These are phyloP conservation scores for Dryas integrifolia DNA, from an alignment of 331 rosid species.

Conservation along the genomic window DNA sequence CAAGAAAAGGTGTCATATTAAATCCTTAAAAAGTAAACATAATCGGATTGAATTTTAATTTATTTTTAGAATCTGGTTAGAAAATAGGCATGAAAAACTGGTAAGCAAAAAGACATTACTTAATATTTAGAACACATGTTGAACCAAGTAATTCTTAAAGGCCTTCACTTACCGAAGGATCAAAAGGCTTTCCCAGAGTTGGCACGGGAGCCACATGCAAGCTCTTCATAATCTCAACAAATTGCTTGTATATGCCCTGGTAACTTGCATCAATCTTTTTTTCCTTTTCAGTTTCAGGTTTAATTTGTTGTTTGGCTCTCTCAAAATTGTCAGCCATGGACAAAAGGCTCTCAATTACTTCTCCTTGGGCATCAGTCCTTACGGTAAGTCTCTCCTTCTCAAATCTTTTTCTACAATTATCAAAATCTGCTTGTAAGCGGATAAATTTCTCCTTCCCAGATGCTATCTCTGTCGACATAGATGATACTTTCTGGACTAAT, in stretches of 20 bases:
- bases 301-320: slow-evolving; percentile 62
- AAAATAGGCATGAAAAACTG: not conserved
- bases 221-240: slow-evolving; percentile 78
- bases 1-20: not conserved
- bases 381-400: slow-evolving; percentile 60
- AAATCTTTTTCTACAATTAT: slow-evolving; percentile 68
- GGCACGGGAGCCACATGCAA: slow-evolving; percentile 65
- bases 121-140: not conserved
- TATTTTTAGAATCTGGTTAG: not conserved
- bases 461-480: slow-evolving; percentile 50
- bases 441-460: slow-evolving; percentile 62
- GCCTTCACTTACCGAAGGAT: slow-evolving; percentile 67
- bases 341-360: slow-evolving; percentile 66
- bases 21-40: not conserved
- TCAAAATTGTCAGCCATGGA: slow-evolving; percentile 84
- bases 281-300: slow-evolving; percentile 69
- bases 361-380: slow-evolving; percentile 60
- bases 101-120: not conserved
- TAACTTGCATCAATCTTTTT: slow-evolving; percentile 77
- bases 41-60: not conserved
- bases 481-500: slow-evolving; percentile 46
- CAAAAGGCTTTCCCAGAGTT: slow-evolving; percentile 81
- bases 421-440: slow-evolving; percentile 90
- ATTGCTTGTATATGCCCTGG: slow-evolving; percentile 92
- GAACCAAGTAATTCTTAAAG: slow-evolving; percentile 21